These are phyloP conservation scores for Spizellomyces punctatus DNA, from an alignment of 192 early-diverging fungal genomes.

Conservation along the genomic window DNA sequence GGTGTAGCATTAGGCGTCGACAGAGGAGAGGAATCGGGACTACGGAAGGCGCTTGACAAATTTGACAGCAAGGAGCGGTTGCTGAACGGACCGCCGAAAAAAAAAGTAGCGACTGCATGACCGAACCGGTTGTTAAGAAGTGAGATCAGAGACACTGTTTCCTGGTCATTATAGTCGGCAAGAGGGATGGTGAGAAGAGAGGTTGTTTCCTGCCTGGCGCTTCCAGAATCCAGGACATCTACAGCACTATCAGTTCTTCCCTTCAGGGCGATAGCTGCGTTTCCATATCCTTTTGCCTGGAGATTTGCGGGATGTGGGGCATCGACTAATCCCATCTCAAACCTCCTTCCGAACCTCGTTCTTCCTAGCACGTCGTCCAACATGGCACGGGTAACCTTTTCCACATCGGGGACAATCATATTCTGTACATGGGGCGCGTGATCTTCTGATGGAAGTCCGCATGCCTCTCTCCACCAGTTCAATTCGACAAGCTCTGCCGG, in stretches of 20 bases:
- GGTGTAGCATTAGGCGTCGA: background rate
- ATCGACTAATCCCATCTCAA: slow-evolving; percentile 22
- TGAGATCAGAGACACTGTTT: slow-evolving; percentile 31
- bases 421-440: background rate
- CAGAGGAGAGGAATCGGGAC: slow-evolving; percentile 1
- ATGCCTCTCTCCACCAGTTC: slow-evolving; percentile 23
- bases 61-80: background rate
- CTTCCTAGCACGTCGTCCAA: slow-evolving; percentile 24
- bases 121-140: slow-evolving; percentile 41
- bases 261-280: background rate
- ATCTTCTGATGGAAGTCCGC: slow-evolving; percentile 4
- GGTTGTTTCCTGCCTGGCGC: slow-evolving; percentile 2
- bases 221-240: slow-evolving; percentile 6
- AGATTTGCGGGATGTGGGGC: slow-evolving; percentile 5
- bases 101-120: slow-evolving; percentile 33
- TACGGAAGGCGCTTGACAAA: background rate
- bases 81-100: slow-evolving; percentile 28
- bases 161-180: slow-evolving; percentile 17
- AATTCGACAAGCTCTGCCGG: slow-evolving; percentile 2
- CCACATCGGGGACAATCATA: slow-evolving; percentile 1
- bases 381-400: slow-evolving; percentile 4
- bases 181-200: slow-evolving; percentile 27
- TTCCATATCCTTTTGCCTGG: background rate
- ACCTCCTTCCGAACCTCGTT: slow-evolving; percentile 38
- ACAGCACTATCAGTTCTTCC: background rate